Conservation (phyloP, 2,329 filamentous ascomycete species). For the Paracorniculantispora psalliotae region DNA sequence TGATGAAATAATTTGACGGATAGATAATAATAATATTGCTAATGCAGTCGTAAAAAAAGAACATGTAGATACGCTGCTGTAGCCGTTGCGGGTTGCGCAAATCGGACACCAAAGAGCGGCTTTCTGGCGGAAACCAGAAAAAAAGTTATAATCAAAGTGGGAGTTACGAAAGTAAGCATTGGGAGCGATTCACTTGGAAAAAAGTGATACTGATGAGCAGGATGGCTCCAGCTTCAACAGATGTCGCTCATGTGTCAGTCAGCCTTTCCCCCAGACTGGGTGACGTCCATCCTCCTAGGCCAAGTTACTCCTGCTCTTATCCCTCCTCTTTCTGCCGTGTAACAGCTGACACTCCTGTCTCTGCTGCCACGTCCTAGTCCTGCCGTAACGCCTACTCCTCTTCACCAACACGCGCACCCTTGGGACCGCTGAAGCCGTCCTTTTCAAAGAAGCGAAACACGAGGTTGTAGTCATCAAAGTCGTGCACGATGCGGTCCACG, state of each 20-base stretch:
- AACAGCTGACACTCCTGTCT: too few species aligned
- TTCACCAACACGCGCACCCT: constrained; percentile 50
- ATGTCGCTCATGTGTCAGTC: neutral
- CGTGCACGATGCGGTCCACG: constrained; percentile 92
- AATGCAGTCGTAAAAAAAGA: neutral
- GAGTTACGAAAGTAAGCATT: neutral
- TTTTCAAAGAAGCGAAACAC: constrained; percentile 96
- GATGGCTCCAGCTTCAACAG: too few species aligned
- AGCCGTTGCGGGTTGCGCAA: neutral
- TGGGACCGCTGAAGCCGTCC: constrained; percentile 64
- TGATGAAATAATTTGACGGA: too few species aligned
- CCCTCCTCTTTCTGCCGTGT: too few species aligned
- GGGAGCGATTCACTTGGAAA: neutral
- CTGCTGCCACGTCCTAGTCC: too few species aligned
- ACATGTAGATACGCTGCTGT: neutral
- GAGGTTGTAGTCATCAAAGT: constrained; percentile 94
- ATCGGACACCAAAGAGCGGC: neutral
- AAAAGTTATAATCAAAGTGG: neutral
- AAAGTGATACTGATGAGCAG: too few species aligned
- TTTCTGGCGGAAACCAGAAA: neutral
- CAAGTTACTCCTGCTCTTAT: constrained; percentile 39
- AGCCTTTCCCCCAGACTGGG: too few species aligned
- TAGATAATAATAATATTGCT: neutral
- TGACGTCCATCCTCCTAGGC: neutral
- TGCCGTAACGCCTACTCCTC: too few species aligned